phyloP scores from a whole-genome alignment of 2,329 filamentous ascomycete species.

The Aspergillus pseudoviridinutans region DNA sequence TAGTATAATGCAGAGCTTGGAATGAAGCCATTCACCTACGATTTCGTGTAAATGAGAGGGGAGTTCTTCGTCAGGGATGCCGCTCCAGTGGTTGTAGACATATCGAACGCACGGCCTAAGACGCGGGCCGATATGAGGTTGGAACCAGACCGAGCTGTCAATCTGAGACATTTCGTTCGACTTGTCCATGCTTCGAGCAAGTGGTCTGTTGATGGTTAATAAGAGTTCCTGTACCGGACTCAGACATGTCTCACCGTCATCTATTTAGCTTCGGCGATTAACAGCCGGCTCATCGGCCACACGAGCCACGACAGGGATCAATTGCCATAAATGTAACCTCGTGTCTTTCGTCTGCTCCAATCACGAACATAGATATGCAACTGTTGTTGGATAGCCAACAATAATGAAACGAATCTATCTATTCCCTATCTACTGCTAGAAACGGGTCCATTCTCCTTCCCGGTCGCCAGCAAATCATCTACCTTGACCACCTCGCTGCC shows the following conservation, averaged over 20 bases:
- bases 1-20: neutral
- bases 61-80: neutral
- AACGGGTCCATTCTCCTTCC: too few species aligned
- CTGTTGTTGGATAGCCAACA: too few species aligned
- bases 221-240: too few species aligned
- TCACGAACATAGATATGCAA: too few species aligned
- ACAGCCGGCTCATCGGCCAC: too few species aligned
- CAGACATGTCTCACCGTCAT: too few species aligned
- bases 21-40: neutral
- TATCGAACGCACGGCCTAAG: neutral
- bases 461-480: neutral
- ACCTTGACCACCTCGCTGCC: neutral
- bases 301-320: too few species aligned
- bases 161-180: neutral
- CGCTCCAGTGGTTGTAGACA: slow-evolving; percentile 1
- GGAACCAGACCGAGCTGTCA: slow-evolving; percentile 2
- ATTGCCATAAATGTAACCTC: too few species aligned
- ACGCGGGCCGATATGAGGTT: neutral
- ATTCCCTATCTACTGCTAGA: too few species aligned
- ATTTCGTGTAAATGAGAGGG: neutral
- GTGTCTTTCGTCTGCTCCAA: too few species aligned
- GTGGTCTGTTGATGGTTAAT: neutral
- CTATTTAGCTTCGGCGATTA: too few species aligned
- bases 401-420: too few species aligned
- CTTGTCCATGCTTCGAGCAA: neutral